A percentile compares a stretch with the other conserved stretches of the same genome.
Conservation (phyloP, 1,284 basidiomycete species). For the Farysia itapuensis region DNA sequence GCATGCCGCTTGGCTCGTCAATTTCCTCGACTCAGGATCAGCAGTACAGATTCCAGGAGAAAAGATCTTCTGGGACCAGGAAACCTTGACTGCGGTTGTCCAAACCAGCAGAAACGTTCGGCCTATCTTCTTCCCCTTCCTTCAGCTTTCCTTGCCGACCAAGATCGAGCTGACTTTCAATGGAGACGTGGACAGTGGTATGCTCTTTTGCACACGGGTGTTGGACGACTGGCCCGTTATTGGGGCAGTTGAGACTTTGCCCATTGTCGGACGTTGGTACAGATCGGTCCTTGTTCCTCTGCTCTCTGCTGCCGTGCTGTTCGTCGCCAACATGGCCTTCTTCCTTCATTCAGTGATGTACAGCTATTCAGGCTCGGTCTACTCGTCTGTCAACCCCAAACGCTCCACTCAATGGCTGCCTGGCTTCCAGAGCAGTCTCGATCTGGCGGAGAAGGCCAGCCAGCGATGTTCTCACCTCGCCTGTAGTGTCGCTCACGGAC, state of each 20-base stretch:
- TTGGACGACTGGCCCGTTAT: constrained; percentile 35
- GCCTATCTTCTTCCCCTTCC: constrained; percentile 37
- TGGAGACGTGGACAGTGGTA: constrained; percentile 10
- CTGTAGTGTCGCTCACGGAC: constrained; percentile 13
- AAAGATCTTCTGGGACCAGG: constrained; percentile 31
- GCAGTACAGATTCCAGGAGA: constrained; percentile 17
- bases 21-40: constrained; percentile 32
- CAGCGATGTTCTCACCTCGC: constrained; percentile 5
- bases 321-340: constrained; percentile 28
- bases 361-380: no score
- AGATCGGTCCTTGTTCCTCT: constrained; percentile 18
- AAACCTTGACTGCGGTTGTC: constrained; percentile 22
- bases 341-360: constrained; percentile 29
- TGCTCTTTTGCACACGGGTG: constrained; percentile 40
- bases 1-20: constrained; percentile 32
- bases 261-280: constrained; percentile 15
- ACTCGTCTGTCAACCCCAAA: constrained; percentile 16
- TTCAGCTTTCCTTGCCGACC: constrained; percentile 33
- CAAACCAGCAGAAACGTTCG: constrained; percentile 27
- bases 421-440: constrained; percentile 21
- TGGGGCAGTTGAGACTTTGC: constrained; percentile 7
- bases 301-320: constrained; percentile 22
- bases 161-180: constrained; percentile 24
- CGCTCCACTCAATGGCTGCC: no score
- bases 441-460: constrained; percentile 13